These are phyloP conservation scores for Pelargonium hybrid DNA, from an alignment of 441 rosid species.

Conservation along the genomic window DNA sequence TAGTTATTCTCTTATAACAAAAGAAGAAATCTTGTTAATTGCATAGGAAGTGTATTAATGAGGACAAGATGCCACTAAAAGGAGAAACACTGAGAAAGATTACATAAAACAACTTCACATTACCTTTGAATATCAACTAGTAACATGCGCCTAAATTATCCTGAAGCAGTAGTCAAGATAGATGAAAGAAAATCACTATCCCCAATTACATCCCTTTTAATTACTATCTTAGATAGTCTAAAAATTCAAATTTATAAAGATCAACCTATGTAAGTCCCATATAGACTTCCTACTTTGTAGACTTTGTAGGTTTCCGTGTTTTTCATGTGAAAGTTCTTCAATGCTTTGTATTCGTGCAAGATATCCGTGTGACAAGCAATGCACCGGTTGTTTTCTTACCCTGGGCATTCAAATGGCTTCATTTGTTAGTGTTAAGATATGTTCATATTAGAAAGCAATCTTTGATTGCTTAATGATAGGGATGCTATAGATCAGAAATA, in stretches of 20 bases:
- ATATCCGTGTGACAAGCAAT: no score
- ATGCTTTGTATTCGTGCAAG: background rate
- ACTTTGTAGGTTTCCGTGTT: background rate
- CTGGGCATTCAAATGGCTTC: background rate
- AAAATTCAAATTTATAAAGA: background rate
- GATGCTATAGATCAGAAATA: no score
- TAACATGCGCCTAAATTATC: background rate
- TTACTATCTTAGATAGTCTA: background rate
- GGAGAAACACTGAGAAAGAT: background rate
- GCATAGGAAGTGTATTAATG: background rate
- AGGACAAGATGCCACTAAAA: background rate
- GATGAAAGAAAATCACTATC: background rate
- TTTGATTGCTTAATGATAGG: no score
- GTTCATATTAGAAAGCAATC: no score
- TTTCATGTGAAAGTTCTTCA: background rate
- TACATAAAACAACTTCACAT: background rate
- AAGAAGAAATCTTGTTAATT: background rate
- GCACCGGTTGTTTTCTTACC: background rate
- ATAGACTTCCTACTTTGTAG: background rate
- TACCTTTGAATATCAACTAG: background rate
- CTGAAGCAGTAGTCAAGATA: background rate
- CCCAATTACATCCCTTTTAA: background rate
- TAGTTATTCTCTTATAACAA: background rate
- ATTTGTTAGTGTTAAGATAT: background rate
- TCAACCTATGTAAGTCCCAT: background rate